Base-by-base conservation (phyloP, 371 early-diverging fungal species). In the Mortierella sp. region DNA sequence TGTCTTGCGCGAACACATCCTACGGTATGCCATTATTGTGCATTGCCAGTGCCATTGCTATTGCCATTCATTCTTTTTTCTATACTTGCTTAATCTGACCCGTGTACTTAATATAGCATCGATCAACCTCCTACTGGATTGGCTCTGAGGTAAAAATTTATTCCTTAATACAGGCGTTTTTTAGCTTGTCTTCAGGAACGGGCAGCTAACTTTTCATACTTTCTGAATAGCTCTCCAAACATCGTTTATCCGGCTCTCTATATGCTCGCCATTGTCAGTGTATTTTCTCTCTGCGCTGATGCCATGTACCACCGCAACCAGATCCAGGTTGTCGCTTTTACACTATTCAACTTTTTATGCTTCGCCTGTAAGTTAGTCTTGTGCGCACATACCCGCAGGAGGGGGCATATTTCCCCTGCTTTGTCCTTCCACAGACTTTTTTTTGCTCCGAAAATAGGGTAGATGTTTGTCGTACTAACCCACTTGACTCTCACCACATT, bases 241-340 rank as follows among this genome's bases (percentile, higher is more conserved):
- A 59, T 70, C 43, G 74, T 79, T n/a, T 79, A 79, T 43, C 80
- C 80, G 0, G 51, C 66, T 31, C 68, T 79, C 10, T 79, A 74
- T 55, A 56, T 74, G 31, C 63, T 79, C 13, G 80, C 66, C 53
- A 74, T 79, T 22, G 54, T 74, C 26, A 73, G 74, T 15, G 56
- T 79, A 35, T 67, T 70, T 43, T 51, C 62, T 34, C 74, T 79
- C 60, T 79, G 74, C 34, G 61, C 64, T 28, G 80, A 79, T 70
- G 80, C 80, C 59, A 73, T 79, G 63, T 66, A 58, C 53, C 69
- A 73, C 55, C 74, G 70, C 49, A 79, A 79, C 54, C 80, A 79
- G 64, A 74, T 79, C 65, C 80, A 79, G n/a, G 74, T 79, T 17
- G 80, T 79, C 19, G 74, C 80, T 23, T 64, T 73, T 23, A 79